Percentiles rank a stretch among this genome's conserved stretches.
Conservation (phyloP, 2,329 filamentous ascomycete species). For the Fusarium tjaetaba region DNA sequence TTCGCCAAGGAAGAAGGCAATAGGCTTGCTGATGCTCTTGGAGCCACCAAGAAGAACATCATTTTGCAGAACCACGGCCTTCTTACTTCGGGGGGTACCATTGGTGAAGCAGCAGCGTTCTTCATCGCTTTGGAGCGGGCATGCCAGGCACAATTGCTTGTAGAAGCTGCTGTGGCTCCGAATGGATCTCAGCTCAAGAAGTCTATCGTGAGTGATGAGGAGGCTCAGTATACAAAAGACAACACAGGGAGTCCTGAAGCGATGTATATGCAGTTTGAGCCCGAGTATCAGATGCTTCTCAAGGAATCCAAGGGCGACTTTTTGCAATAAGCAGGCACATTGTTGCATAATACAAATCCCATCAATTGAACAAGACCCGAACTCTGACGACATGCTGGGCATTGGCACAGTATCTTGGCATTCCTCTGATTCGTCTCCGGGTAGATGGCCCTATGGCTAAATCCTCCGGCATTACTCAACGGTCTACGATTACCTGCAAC, state of each 20-base stretch:
- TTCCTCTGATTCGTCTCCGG: background rate
- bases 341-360: too few species aligned
- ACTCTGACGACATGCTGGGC: background rate
- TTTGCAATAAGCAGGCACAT: background rate
- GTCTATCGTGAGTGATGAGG: conserved; percentile 53
- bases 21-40: conserved; percentile 69
- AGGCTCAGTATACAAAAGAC: conserved; percentile 49
- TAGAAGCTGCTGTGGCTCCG: conserved; percentile 66
- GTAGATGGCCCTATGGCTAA: background rate
- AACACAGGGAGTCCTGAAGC: conserved; percentile 38
- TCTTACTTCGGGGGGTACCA: conserved; percentile 72
- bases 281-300: conserved; percentile 33
- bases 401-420: background rate
- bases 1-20: conserved; percentile 71
- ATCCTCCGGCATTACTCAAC: background rate
- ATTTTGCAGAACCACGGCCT: conserved; percentile 77
- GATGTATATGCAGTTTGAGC: conserved; percentile 43
- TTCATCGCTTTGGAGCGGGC: conserved; percentile 74
- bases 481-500: background rate
- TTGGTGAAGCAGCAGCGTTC: conserved; percentile 76
- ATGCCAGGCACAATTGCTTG: conserved; percentile 73
- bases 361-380: background rate
- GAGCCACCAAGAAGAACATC: conserved; percentile 64
- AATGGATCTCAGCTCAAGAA: conserved; percentile 45
- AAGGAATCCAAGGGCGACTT: conserved; percentile 33